Evolutionary conservation across 805 yeast genomes (phyloP), one percentile per base, ranked within the genome.

Genomic region (Ogataea trehalophila): DNA sequence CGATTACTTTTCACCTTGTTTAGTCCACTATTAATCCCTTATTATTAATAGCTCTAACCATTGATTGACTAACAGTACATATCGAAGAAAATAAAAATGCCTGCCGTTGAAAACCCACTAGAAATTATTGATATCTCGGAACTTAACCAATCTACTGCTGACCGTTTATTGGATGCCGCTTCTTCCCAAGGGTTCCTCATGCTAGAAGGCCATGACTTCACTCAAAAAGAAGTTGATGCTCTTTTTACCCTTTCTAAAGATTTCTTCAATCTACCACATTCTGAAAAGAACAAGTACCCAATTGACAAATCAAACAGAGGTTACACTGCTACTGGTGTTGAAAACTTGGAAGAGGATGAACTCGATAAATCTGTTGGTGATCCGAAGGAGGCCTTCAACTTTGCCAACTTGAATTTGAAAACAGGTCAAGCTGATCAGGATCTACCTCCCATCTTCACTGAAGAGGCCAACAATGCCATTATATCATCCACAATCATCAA

Each of bases 341-440:
- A 75, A 63, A 65, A 78, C 58, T 52, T 68, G 36, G 71, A 68
- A 50, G 70, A 66, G 43, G 67, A 62, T 43, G 58, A 63, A 23
- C 59, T 65, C 5, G 63, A 58, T 40, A 66, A 61, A 48, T 47
- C 57, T n/a, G 56, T 61, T 52, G 80, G 80, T 31, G 80, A 75
- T 51, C 79, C 79, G 9, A 75, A 75, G 45, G 80, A 75, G 48
- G 65, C 85, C 1, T 79, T 83, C 67, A 87, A 87, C 59, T 79
- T 86, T 61, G 79, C 84, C 39, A 61, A 68, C 17, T 69, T 83
- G 55, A 65, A 80, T 54, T 73, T 80, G 49, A 49, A 54, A 23
- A 73, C 76, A 8, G 89, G 87, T 40, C 60, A 62, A 7, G 55
- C 68, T 33, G 62, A 65, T 11, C 63, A 65, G 39, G 67, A 63